A percentile compares a stretch with the other conserved stretches of the same genome.
Conservation (phyloP, 352 stramenopile genomes). For the Albugo candida region DNA sequence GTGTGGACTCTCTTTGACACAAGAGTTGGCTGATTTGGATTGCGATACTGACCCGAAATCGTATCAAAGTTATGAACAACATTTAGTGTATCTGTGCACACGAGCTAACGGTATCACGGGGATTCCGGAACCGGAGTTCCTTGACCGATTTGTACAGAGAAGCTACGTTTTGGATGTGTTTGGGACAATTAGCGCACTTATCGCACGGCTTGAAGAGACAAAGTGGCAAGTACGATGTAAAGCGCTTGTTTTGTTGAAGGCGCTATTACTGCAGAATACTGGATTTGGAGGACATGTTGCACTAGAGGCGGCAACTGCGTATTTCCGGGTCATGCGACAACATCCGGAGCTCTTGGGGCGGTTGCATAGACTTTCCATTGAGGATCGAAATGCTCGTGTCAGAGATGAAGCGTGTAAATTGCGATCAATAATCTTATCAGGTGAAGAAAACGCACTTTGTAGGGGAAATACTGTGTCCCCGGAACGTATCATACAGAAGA, state of each 20-base stretch:
- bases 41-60: slow-evolving; percentile 11
- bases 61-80: slow-evolving; percentile 17
- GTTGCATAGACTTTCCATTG: no score
- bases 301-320: no score
- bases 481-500: no score
- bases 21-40: slow-evolving; percentile 5
- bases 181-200: slow-evolving; percentile 15
- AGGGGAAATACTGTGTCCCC: no score
- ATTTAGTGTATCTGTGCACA: slow-evolving; percentile 27
- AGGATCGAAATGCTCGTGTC: no score
- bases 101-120: slow-evolving; percentile 27
- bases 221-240: slow-evolving; percentile 38
- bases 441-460: no score
- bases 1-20: slow-evolving; percentile 24
- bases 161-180: slow-evolving; percentile 16
- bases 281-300: no score
- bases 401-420: no score
- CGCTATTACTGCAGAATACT: slow-evolving; percentile 10
- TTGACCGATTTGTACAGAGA: slow-evolving; percentile 26
- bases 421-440: no score
- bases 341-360: no score
- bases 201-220: slow-evolving; percentile 18
- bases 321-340: no score
- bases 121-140: slow-evolving; percentile 20
- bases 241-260: slow-evolving; percentile 26